Percentiles rank a stretch among this genome's conserved stretches.
These are phyloP conservation scores for Senecio squalidus DNA, from an alignment of 140 eudicot species.

Conservation along the genomic window DNA sequence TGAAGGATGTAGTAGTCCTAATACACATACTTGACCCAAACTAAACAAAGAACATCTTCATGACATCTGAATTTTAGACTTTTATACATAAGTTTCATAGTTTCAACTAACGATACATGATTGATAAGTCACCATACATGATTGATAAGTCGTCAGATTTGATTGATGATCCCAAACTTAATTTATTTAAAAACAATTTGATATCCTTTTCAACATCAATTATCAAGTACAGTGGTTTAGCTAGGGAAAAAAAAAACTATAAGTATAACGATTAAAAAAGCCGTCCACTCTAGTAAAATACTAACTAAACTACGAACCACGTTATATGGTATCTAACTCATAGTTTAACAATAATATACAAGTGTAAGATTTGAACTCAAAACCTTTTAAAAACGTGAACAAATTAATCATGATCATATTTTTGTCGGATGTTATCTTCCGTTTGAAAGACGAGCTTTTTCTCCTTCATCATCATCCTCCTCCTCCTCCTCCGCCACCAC, in stretches of 20 bases:
- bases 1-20: too few species aligned
- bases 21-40: too few species aligned
- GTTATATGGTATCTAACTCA: too few species aligned
- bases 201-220: too few species aligned
- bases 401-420: not conserved
- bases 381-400: not conserved
- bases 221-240: too few species aligned
- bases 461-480: slow-evolving; percentile 7
- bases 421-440: not conserved
- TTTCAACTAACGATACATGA: not conserved
- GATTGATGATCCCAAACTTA: not conserved
- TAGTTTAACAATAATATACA: not conserved
- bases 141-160: not conserved
- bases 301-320: too few species aligned
- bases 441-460: slow-evolving; percentile 21
- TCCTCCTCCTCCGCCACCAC: not conserved
- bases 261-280: too few species aligned
- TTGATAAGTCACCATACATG: not conserved
- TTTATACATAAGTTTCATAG: not conserved
- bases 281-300: too few species aligned
- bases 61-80: not conserved
- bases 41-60: too few species aligned
- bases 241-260: too few species aligned
- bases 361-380: not conserved
- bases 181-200: too few species aligned